Conservation (phyloP, 129 eudicot species). For the Daucus carota region DH1_v3.0 NC_030383.2:61736501-61737000, state of each 20-base stretch:
- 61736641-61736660: conserved; percentile 12
- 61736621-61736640: background rate
- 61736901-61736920: conserved; percentile 34
- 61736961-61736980: conserved; percentile 5
- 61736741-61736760: conserved; percentile 2
- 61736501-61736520: background rate
- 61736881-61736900: conserved; percentile 15
- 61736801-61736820: conserved; percentile 4
- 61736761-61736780: conserved; percentile 26
- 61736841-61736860: conserved; percentile 27
- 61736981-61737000: conserved; percentile 30
- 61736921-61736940: conserved; percentile 17
- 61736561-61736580: background rate
- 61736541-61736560: conserved; percentile 11
- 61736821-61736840: conserved; percentile 20
- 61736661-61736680: conserved; percentile 13
- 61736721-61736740: conserved; percentile 13
- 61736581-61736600: background rate
- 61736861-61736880: conserved; percentile 1
- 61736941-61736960: background rate
- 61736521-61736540: background rate
- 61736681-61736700: conserved; percentile 8
- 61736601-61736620: background rate
- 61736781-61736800: conserved; percentile 26
- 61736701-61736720: conserved; percentile 4